Evolutionary conservation across 331 rosid species (phyloP), one percentile per base, ranked within the genome.

Genomic region (Spiraea crenata): DNA sequence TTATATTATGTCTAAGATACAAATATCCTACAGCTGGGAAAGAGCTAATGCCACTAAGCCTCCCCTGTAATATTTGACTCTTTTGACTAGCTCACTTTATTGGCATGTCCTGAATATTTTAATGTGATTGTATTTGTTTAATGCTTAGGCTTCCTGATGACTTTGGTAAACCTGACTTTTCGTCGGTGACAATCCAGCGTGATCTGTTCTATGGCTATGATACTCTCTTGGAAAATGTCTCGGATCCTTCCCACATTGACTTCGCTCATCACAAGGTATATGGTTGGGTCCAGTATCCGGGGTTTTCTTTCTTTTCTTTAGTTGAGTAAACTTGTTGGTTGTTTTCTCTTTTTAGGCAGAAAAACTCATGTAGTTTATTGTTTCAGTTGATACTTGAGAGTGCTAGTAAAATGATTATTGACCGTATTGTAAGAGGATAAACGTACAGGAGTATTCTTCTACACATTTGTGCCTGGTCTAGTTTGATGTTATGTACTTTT

Each of bases 181-280:
- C 99, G 0, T 84, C 96, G 0, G 99, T 91, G 64, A 93, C 96
- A 65, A 91, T 91, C 87, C 97, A 93, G 87, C 95, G 96, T 14
- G 97, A 93, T 85, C 90, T 93, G 63, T 93, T 87, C 74, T 93
- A 93, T 77, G 98, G 96, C 70, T 91, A 89, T 35, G 96, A 93
- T 76, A 93, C 97, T 48, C 91, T 93, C 34, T 91, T 93, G 97
- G 97, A 93, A 83, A 93, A 93, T 83, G 97, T 93, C 65, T 89
- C 96, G 42, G 97, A 93, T 68, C 97, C 97, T 74, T 93, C 99
- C 64, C 95, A 89, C 75, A 93, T 91, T 74, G 96, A 93, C 72
- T 93, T 93, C 76, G 99, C 99, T 80, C 97, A 91, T 84, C 97
- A 93, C 90, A 91, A 91, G 97, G 99, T 91, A 75, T 49, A 51